Conservation (phyloP, 2,329 filamentous ascomycete genomes). For the Didymellaceae sp. region DNA sequence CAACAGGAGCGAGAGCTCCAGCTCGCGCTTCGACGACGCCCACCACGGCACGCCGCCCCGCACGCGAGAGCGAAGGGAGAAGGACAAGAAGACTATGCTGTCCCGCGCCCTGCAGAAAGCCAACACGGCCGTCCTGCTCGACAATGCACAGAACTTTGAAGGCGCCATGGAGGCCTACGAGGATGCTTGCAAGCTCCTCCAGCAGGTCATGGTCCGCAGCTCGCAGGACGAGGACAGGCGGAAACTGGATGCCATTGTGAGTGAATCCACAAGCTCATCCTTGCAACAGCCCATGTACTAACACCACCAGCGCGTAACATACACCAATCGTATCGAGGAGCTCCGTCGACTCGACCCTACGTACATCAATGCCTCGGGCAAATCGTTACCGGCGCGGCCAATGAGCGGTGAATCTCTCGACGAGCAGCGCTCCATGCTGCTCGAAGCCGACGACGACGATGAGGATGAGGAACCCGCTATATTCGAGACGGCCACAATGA, state of each 20-base stretch:
- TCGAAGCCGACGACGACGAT: constrained; percentile 42
- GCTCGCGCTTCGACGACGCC: constrained; percentile 42
- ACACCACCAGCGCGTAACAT: constrained; percentile 75
- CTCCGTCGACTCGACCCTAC: constrained; percentile 73
- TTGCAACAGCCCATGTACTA: constrained; percentile 9
- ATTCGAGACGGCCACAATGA: constrained; percentile 61
- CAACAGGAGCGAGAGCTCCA: constrained; percentile 41
- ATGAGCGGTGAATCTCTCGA: constrained; percentile 65
- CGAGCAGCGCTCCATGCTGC: constrained; percentile 47
- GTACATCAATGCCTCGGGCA: constrained; percentile 62
- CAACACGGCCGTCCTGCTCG: constrained; percentile 91
- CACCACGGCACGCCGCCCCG: constrained; percentile 44
- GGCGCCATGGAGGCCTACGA: constrained; percentile 88
- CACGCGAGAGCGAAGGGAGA: constrained; percentile 54
- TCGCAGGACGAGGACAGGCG: constrained; percentile 84
- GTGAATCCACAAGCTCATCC: constrained; percentile 46
- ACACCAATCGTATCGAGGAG: constrained; percentile 88
- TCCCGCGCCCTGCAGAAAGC: constrained; percentile 95
- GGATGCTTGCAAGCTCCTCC: constrained; percentile 86
- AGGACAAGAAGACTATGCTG: constrained; percentile 86
- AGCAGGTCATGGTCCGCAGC: constrained; percentile 86
- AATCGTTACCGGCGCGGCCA: constrained; percentile 76
- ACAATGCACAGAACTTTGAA: constrained; percentile 94
- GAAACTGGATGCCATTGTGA: constrained; percentile 92
- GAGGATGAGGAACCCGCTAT: constrained; percentile 50